A percentile compares a stretch with the other conserved stretches of the same genome.
These are phyloP conservation scores for Arctium lappa DNA, from an alignment of 129 eudicot genomes.

Conservation along the genomic window DNA sequence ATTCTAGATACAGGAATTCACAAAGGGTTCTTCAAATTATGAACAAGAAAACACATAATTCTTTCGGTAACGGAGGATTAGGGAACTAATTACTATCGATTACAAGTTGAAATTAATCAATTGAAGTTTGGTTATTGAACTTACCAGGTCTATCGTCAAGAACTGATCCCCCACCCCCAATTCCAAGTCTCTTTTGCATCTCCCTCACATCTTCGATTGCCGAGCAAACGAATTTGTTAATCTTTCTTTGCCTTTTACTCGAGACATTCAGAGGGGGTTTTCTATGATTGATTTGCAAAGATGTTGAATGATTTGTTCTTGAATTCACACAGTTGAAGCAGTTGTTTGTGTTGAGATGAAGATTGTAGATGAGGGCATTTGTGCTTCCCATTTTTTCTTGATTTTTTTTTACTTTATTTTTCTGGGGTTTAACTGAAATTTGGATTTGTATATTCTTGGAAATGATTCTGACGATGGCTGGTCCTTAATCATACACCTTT, in stretches of 20 bases:
- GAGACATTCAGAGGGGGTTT: conserved; percentile 30
- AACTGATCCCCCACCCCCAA: conserved; percentile 42
- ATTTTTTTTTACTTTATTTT: neutral
- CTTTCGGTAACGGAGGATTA: too few relatives aligned
- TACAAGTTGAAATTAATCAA: neutral
- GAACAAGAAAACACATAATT: neutral
- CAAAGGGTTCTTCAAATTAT: neutral
- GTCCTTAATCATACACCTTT: conserved; percentile 18
- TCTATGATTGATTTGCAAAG: conserved; percentile 37
- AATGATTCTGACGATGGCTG: conserved; percentile 6
- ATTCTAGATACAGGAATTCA: neutral
- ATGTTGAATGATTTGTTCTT: conserved; percentile 22
- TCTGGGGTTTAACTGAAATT: conserved; percentile 12
- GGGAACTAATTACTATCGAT: neutral
- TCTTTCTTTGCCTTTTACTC: conserved; percentile 31
- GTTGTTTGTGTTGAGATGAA: conserved; percentile 42
- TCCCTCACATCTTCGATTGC: conserved; percentile 68
- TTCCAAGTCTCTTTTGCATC: conserved; percentile 34
- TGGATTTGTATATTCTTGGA: conserved; percentile 6
- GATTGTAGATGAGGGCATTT: conserved; percentile 54
- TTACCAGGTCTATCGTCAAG: conserved; percentile 64
- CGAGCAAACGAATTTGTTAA: conserved; percentile 51
- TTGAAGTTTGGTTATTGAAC: neutral
- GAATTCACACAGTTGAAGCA: conserved; percentile 55
- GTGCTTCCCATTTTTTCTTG: conserved; percentile 51